These are phyloP conservation scores for Ormosia emarginata DNA, from an alignment of 306 rosid genomes.

Conservation along the genomic window DNA sequence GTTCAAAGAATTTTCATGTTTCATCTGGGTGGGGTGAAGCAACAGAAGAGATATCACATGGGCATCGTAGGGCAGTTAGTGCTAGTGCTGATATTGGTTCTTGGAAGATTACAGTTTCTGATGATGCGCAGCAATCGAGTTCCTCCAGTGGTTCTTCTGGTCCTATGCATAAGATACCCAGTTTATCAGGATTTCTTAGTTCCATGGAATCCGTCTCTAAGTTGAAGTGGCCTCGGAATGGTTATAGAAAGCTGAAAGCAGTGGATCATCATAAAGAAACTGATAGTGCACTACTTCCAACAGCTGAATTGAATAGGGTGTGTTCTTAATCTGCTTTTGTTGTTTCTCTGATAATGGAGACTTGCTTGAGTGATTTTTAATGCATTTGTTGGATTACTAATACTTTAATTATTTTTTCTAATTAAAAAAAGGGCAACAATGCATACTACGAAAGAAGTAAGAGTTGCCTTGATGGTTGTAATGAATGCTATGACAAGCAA, in stretches of 20 bases:
- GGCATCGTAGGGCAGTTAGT: slow-evolving; percentile 87
- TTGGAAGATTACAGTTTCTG: slow-evolving; percentile 73
- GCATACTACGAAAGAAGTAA: slow-evolving; percentile 65
- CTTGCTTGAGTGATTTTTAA: background rate
- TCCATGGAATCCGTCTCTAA: slow-evolving; percentile 62
- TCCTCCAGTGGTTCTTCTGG: slow-evolving; percentile 41
- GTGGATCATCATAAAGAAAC: slow-evolving; percentile 45
- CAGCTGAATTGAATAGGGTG: slow-evolving; percentile 62
- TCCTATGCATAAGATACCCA: slow-evolving; percentile 67
- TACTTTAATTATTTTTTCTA: background rate
- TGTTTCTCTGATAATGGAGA: background rate
- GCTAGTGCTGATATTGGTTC: slow-evolving; percentile 82
- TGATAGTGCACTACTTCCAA: slow-evolving; percentile 38
- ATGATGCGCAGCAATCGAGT: slow-evolving; percentile 38
- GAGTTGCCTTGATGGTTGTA: slow-evolving; percentile 61
- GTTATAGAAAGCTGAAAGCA: slow-evolving; percentile 69
- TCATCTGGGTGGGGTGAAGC: slow-evolving; percentile 40
- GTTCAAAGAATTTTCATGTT: slow-evolving; percentile 29
- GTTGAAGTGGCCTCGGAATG: slow-evolving; percentile 73
- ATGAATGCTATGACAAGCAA: slow-evolving; percentile 68
- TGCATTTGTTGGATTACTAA: slow-evolving; percentile 1
- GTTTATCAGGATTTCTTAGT: slow-evolving; percentile 75
- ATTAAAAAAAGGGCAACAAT: slow-evolving; percentile 45
- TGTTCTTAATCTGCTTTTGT: slow-evolving; percentile 29
- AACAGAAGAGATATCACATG: slow-evolving; percentile 44